phyloP scores from a whole-genome alignment of 1,284 basidiomycete genomes.

The Fistulinella cinereoalba region DNA sequence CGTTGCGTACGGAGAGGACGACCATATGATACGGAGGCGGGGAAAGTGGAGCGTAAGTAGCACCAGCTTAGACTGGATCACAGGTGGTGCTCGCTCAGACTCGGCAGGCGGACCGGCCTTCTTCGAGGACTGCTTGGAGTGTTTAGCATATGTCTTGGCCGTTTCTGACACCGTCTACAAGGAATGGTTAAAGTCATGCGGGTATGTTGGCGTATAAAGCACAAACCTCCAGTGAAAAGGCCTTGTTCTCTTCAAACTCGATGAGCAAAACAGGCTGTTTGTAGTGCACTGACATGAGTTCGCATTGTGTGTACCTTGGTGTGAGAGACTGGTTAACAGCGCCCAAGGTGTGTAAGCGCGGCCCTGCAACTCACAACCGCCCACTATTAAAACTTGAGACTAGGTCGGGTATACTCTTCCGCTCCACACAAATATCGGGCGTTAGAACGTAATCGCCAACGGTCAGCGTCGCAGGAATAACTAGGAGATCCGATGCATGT shows the following conservation, averaged over 20 bases:
- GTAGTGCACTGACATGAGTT: constrained; percentile 95
- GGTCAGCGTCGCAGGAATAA: constrained; percentile 88
- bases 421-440: constrained; percentile 94
- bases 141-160: constrained; percentile 62
- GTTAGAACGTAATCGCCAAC: constrained; percentile 97
- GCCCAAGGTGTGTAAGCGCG: not conserved
- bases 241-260: constrained; percentile 97
- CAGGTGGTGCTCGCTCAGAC: constrained; percentile 39
- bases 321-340: not conserved
- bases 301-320: constrained; percentile 95
- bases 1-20: constrained; percentile 90
- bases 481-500: constrained; percentile 78
- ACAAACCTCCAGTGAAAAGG: constrained; percentile 84
- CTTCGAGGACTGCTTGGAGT: constrained; percentile 52
- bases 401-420: constrained; percentile 92
- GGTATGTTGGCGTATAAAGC: not conserved
- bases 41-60: constrained; percentile 90
- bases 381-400: constrained; percentile 92
- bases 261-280: constrained; percentile 94
- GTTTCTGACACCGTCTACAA: constrained; percentile 55
- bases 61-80: constrained; percentile 87
- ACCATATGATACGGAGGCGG: constrained; percentile 93
- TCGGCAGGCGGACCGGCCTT: constrained; percentile 45
- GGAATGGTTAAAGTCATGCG: constrained; percentile 1
- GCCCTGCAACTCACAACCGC: constrained; percentile 64